These are phyloP conservation scores for Trichoderma orchidacearum DNA, from an alignment of 495 filamentous ascomycete species.

Conservation along the genomic window DNA sequence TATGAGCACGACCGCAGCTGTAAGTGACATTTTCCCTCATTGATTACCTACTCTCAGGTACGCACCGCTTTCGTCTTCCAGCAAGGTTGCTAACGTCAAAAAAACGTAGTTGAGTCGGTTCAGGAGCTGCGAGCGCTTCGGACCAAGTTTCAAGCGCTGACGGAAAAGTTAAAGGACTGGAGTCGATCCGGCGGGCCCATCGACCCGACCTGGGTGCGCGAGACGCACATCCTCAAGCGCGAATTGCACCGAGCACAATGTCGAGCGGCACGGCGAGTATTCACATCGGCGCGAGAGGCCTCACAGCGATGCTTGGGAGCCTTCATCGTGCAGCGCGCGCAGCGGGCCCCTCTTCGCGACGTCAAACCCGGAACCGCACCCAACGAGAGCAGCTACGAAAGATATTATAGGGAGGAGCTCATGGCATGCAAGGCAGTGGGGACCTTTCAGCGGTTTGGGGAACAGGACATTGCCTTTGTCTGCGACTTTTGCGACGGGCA, in stretches of 20 bases:
- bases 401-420: slow-evolving; percentile 18
- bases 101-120: slow-evolving; percentile 23
- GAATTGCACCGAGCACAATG: slow-evolving; percentile 34
- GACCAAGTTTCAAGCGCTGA: slow-evolving; percentile 21
- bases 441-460: slow-evolving; percentile 24
- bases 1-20: slow-evolving; percentile 33
- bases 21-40: slow-evolving; percentile 13
- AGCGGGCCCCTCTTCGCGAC: slow-evolving; percentile 8
- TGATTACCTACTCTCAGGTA: no score
- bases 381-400: slow-evolving; percentile 7
- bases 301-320: slow-evolving; percentile 27
- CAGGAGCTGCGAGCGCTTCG: slow-evolving; percentile 24
- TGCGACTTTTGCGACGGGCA: slow-evolving; percentile 38
- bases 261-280: slow-evolving; percentile 30
- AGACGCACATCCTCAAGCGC: slow-evolving; percentile 20
- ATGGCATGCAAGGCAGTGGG: slow-evolving; percentile 26
- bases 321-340: slow-evolving; percentile 25
- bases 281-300: slow-evolving; percentile 20
- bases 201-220: slow-evolving; percentile 28
- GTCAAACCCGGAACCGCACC: slow-evolving; percentile 2
- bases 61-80: no score
- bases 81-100: background rate
- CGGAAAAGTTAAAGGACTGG: slow-evolving; percentile 29
- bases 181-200: slow-evolving; percentile 28
- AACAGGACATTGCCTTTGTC: slow-evolving; percentile 31